Evolutionary conservation across 1,139 yeast genomes (phyloP).

Genomic region (Kodamaea ohmeri): DNA sequence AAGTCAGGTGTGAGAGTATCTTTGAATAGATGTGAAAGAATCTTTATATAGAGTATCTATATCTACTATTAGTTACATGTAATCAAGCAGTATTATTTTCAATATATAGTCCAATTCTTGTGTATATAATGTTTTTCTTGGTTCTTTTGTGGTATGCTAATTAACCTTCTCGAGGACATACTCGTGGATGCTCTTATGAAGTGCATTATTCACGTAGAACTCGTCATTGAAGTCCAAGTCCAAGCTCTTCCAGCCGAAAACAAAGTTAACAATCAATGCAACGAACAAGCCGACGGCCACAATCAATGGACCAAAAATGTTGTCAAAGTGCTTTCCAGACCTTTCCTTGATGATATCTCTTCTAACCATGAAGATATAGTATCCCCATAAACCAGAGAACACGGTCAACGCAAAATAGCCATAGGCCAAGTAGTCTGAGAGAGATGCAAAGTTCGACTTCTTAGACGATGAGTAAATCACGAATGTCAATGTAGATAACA

Average conservation of each 20-base stretch:
- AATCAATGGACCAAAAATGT: constrained; percentile 81
- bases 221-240: constrained; percentile 24
- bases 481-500: constrained; percentile 84
- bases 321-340: constrained; percentile 85
- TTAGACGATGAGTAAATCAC: constrained; percentile 77
- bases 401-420: constrained; percentile 76
- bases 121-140: not conserved
- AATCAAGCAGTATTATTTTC: too few species aligned
- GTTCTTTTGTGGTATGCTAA: not conserved
- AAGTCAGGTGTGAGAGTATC: too few species aligned
- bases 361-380: constrained; percentile 68
- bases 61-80: too few species aligned
- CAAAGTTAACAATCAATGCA: constrained; percentile 70
- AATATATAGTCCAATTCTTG: not conserved
- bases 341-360: constrained; percentile 73
- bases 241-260: constrained; percentile 52
- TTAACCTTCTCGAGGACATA: constrained; percentile 20
- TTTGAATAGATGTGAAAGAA: too few species aligned
- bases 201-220: constrained; percentile 33
- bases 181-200: constrained; percentile 37
- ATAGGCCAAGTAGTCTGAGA: constrained; percentile 71
- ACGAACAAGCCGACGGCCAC: constrained; percentile 67
- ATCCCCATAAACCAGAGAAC: constrained; percentile 89
- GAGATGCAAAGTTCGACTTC: constrained; percentile 52
- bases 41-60: too few species aligned